These are phyloP conservation scores for Anethum foeniculum DNA, from an alignment of 140 eudicot species.

Conservation along the genomic window DNA sequence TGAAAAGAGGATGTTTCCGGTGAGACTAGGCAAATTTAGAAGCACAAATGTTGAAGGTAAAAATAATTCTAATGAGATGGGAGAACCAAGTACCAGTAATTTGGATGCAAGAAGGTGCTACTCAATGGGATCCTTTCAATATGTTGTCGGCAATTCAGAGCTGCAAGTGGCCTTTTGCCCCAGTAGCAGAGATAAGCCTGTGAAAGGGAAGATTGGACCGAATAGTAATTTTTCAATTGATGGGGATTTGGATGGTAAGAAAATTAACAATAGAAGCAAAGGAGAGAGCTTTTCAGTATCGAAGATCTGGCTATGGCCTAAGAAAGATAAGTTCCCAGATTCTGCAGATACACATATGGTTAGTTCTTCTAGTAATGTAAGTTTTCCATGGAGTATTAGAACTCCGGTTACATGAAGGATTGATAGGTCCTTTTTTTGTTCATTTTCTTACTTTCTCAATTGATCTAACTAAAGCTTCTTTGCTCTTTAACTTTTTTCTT, in stretches of 20 bases:
- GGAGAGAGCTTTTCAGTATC: conserved; percentile 96
- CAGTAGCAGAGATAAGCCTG: conserved; percentile 28
- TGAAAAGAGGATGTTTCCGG: conserved; percentile 69
- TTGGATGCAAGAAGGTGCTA: conserved; percentile 92
- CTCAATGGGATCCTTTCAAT: conserved; percentile 90
- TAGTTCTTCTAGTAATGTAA: conserved; percentile 45
- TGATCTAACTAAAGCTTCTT: conserved; percentile 18
- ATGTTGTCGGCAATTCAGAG: conserved; percentile 65
- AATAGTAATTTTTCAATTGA: conserved; percentile 35
- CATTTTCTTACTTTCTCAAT: conserved; percentile 15
- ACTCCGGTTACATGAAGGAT: conserved; percentile 16
- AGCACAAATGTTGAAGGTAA: conserved; percentile 39
- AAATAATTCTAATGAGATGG: conserved; percentile 39
- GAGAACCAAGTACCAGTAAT: conserved; percentile 69
- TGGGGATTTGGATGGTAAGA: conserved; percentile 62
- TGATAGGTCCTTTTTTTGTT: not conserved
- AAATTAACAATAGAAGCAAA: conserved; percentile 56
- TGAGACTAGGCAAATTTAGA: conserved; percentile 80
- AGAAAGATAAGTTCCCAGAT: conserved; percentile 62
- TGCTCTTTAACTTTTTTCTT: conserved; percentile 13
- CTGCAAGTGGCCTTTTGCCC: conserved; percentile 65
- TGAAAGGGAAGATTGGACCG: conserved; percentile 34
- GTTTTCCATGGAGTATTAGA: conserved; percentile 41
- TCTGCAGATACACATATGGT: conserved; percentile 37
- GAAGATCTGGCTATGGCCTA: conserved; percentile 96